Conservation (phyloP, 2,329 filamentous ascomycete genomes). For the Rhinocladiella mackenziei region DNA sequence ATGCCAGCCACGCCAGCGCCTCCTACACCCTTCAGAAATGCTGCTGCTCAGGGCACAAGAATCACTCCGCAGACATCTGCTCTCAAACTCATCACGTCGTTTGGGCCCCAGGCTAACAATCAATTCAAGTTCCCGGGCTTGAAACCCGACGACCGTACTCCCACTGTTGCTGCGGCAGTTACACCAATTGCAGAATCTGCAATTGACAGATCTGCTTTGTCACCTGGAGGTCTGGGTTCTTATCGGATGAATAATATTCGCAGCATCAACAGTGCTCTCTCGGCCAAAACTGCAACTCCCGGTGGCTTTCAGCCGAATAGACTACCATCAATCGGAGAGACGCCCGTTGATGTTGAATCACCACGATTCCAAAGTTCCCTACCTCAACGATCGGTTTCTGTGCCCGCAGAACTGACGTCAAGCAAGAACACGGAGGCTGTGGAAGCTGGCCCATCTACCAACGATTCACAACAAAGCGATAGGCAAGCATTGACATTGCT, state of each 20-base stretch:
- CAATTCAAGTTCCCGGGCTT: constrained; percentile 62
- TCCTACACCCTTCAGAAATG: constrained; percentile 28
- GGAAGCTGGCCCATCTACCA: constrained; percentile 39
- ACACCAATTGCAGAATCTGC: constrained; percentile 85
- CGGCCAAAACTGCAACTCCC: constrained; percentile 60
- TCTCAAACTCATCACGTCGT: constrained; percentile 86
- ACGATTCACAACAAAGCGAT: constrained; percentile 32
- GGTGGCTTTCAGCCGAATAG: constrained; percentile 53
- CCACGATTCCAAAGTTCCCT: constrained; percentile 32
- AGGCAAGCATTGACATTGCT: constrained; percentile 40
- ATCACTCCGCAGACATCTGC: constrained; percentile 73
- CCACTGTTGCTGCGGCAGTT: constrained; percentile 69
- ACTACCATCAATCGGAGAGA: constrained; percentile 75
- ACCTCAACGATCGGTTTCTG: constrained; percentile 36
- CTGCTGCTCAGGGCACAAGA: constrained; percentile 42
- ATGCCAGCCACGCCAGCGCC: constrained; percentile 19
- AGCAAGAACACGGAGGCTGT: constrained; percentile 26
- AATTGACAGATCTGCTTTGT: constrained; percentile 55
- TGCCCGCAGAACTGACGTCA: constrained; percentile 27
- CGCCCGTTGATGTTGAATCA: constrained; percentile 51
- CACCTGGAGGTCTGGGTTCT: constrained; percentile 64
- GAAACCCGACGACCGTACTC: constrained; percentile 59
- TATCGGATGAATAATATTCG: constrained; percentile 57
- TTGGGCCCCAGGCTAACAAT: constrained; percentile 50
- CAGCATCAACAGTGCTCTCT: constrained; percentile 65